Evolutionary conservation across 2,329 filamentous ascomycete genomes (phyloP).

Genomic region (Huntiella bhutanensis): DNA sequence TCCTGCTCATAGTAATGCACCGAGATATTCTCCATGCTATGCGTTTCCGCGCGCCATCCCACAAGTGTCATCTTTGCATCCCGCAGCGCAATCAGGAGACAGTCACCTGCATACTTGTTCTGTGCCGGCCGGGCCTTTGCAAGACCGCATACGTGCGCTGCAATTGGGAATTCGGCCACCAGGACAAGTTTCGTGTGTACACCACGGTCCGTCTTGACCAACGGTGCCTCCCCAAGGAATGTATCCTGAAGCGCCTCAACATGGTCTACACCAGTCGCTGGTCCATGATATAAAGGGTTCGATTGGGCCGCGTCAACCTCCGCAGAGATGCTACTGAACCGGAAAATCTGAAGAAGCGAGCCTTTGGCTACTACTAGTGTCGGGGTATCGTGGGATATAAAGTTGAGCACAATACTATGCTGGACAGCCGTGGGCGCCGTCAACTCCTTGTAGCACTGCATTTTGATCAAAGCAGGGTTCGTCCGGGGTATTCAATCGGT

Average conservation of each 20-base stretch:
- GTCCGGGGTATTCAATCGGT: background rate
- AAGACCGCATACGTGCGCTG: conserved; percentile 70
- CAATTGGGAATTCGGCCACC: conserved; percentile 63
- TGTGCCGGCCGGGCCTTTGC: conserved; percentile 54
- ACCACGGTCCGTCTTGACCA: conserved; percentile 42
- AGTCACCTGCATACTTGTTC: conserved; percentile 65
- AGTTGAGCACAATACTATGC: conserved; percentile 62
- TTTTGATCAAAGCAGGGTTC: conserved; percentile 20
- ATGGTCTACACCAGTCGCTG: conserved; percentile 23
- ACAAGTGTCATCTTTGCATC: conserved; percentile 86
- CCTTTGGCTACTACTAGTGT: conserved; percentile 87
- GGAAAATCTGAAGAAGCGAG: conserved; percentile 82
- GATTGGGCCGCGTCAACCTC: conserved; percentile 34
- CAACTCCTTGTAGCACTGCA: conserved; percentile 98
- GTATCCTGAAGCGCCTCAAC: conserved; percentile 42
- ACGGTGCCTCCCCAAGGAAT: conserved; percentile 42
- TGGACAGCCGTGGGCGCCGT: conserved; percentile 86
- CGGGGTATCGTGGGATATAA: conserved; percentile 53
- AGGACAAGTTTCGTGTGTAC: conserved; percentile 64
- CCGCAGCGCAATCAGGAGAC: conserved; percentile 64
- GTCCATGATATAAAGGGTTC: conserved; percentile 16
- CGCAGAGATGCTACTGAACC: conserved; percentile 45
- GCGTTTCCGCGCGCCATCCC: conserved; percentile 74
- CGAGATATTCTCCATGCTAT: conserved; percentile 69
- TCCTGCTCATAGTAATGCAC: conserved; percentile 98